Evolutionary conservation across 2,329 filamentous ascomycete species (phyloP).

Genomic region (Tolypocladium tundrense): DNA sequence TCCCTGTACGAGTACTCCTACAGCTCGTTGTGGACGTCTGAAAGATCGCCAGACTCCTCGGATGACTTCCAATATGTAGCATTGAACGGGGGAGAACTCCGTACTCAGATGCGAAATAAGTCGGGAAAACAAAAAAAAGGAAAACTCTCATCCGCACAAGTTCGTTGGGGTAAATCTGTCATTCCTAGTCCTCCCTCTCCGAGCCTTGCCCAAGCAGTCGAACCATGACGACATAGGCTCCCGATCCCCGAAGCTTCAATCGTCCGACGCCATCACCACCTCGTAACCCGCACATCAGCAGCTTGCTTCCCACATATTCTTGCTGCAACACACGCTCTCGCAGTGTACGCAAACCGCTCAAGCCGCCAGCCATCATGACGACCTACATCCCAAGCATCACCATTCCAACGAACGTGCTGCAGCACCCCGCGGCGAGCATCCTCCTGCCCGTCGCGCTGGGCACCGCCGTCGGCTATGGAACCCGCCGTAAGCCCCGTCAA

Average conservation of each 20-base stretch:
- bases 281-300: neutral
- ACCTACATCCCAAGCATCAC: slow-evolving; percentile 70
- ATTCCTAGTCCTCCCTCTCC: neutral
- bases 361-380: slow-evolving; percentile 48
- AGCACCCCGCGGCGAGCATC: slow-evolving; percentile 61
- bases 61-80: neutral
- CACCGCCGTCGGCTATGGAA: slow-evolving; percentile 60
- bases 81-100: neutral
- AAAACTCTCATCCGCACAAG: neutral
- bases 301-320: neutral
- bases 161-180: no score
- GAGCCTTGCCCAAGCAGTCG: neutral
- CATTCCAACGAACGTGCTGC: slow-evolving; percentile 61
- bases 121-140: no score
- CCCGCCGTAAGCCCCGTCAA: slow-evolving; percentile 42
- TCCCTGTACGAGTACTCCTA: neutral
- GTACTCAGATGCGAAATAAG: no score
- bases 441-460: slow-evolving; percentile 67
- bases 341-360: neutral
- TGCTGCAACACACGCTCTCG: neutral
- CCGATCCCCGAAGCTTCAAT: neutral
- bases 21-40: neutral
- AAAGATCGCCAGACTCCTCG: neutral
- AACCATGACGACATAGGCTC: neutral
- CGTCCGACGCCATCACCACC: neutral